phyloP scores from a whole-genome alignment of 352 stramenopile genomes.

The Phytophthora palmivora region DNA sequence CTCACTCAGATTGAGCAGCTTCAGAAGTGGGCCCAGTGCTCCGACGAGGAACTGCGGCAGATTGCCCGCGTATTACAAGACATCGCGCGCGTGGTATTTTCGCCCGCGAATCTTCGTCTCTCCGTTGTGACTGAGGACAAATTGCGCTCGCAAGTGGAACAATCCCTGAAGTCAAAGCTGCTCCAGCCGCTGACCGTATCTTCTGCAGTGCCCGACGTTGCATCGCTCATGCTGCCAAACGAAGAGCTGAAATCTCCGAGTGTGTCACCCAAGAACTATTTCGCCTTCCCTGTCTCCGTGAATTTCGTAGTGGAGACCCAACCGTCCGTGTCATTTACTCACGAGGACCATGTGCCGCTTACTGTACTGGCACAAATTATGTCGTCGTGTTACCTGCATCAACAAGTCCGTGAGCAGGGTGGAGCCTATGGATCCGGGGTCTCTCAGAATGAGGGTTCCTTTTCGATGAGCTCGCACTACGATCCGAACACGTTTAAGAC shows the following conservation, averaged over 20 bases:
- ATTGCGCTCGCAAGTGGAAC: constrained; percentile 57
- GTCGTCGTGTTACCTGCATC: constrained; percentile 85
- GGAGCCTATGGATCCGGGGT: constrained; percentile 81
- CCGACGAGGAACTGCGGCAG: constrained; percentile 65
- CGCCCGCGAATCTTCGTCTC: constrained; percentile 56
- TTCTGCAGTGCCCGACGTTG: constrained; percentile 18
- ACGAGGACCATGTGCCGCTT: constrained; percentile 78
- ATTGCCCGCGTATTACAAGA: constrained; percentile 64
- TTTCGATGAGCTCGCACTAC: constrained; percentile 86
- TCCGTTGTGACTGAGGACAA: constrained; percentile 84
- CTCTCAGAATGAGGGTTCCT: constrained; percentile 78
- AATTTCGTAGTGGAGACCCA: constrained; percentile 87
- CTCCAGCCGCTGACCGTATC: constrained; percentile 49
- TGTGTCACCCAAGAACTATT: constrained; percentile 63
- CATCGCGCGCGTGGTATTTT: constrained; percentile 69
- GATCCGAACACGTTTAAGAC: constrained; percentile 86
- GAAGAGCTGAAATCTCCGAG: constrained; percentile 32
- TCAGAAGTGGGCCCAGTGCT: constrained; percentile 74
- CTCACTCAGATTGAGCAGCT: constrained; percentile 81
- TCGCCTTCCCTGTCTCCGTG: constrained; percentile 79
- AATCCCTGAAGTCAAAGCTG: constrained; percentile 51
- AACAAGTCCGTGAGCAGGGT: constrained; percentile 82
- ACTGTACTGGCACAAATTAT: constrained; percentile 83
- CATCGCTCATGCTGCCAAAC: constrained; percentile 22
- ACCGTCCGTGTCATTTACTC: constrained; percentile 73